A percentile compares a stretch with the other conserved stretches of the same genome.
These are phyloP conservation scores for Metschnikowia shivogae DNA, from an alignment of 805 yeast species.

Conservation along the genomic window DNA sequence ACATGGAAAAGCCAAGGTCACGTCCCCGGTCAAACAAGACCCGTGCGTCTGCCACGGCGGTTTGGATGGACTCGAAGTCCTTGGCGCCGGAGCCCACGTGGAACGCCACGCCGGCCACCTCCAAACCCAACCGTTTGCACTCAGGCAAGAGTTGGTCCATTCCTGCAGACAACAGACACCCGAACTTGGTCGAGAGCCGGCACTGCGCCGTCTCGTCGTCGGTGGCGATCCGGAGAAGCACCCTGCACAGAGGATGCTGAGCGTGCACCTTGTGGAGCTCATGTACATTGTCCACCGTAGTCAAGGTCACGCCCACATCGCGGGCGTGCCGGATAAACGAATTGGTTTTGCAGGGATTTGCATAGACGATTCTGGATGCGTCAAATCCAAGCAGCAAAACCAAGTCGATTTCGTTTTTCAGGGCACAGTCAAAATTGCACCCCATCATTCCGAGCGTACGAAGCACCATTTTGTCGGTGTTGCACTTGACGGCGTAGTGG, in stretches of 20 bases:
- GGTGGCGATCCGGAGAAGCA: constrained; percentile 79
- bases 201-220: constrained; percentile 88
- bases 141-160: constrained; percentile 49
- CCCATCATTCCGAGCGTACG: constrained; percentile 56
- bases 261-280: constrained; percentile 72
- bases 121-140: constrained; percentile 59
- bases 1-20: constrained; percentile 43
- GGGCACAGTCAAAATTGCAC: constrained; percentile 89
- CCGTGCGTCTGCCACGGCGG: constrained; percentile 69
- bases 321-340: constrained; percentile 74
- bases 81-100: constrained; percentile 94
- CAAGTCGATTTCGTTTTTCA: constrained; percentile 72
- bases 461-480: constrained; percentile 64
- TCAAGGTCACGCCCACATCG: constrained; percentile 52
- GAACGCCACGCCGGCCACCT: constrained; percentile 83
- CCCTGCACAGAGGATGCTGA: constrained; percentile 63
- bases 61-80: constrained; percentile 38
- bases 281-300: constrained; percentile 86
- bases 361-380: constrained; percentile 73
- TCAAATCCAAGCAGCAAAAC: constrained; percentile 59
- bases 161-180: constrained; percentile 62
- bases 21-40: constrained; percentile 59
- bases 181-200: constrained; percentile 82
- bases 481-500: constrained; percentile 94
- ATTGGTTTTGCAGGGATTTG: constrained; percentile 90